phyloP scores from a whole-genome alignment of 305 asterid genomes.

The Striga hermonthica region DNA sequence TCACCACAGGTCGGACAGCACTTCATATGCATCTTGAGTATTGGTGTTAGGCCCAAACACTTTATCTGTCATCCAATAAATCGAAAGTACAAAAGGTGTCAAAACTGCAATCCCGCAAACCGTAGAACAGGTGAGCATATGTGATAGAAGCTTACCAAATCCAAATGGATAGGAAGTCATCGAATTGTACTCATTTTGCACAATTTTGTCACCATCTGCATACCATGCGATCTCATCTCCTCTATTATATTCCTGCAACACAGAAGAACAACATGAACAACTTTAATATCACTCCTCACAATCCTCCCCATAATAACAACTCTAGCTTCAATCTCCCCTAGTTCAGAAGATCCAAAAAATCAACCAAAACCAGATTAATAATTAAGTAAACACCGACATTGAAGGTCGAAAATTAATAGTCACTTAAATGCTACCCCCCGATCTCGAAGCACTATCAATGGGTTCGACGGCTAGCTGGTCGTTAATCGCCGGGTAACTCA shows the following conservation, averaged over 20 bases:
- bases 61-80: conserved; percentile 54
- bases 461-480: conserved; percentile 67
- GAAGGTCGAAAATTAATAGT: conserved; percentile 92
- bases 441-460: conserved; percentile 56
- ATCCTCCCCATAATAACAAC: conserved; percentile 15
- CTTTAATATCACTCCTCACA: conserved; percentile 26
- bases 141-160: conserved; percentile 54
- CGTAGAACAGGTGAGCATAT: conserved; percentile 4
- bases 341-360: conserved; percentile 36
- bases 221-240: conserved; percentile 96
- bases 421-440: conserved; percentile 89
- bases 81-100: conserved; percentile 15
- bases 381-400: conserved; percentile 54
- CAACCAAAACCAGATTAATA: conserved; percentile 50
- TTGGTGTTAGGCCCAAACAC: conserved; percentile 76
- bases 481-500: conserved; percentile 58
- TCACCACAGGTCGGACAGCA: conserved; percentile 97
- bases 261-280: conserved; percentile 31
- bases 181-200: conserved; percentile 85
- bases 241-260: conserved; percentile 74
- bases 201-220: conserved; percentile 76
- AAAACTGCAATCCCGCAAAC: not conserved
- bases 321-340: conserved; percentile 36
- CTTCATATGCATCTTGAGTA: conserved; percentile 90
- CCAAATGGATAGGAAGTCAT: conserved; percentile 90